Evolutionary conservation across 768 basidiomycete genomes (phyloP), one percentile per base, ranked within the genome.

Genomic region (Tephrocybe sp.): DNA sequence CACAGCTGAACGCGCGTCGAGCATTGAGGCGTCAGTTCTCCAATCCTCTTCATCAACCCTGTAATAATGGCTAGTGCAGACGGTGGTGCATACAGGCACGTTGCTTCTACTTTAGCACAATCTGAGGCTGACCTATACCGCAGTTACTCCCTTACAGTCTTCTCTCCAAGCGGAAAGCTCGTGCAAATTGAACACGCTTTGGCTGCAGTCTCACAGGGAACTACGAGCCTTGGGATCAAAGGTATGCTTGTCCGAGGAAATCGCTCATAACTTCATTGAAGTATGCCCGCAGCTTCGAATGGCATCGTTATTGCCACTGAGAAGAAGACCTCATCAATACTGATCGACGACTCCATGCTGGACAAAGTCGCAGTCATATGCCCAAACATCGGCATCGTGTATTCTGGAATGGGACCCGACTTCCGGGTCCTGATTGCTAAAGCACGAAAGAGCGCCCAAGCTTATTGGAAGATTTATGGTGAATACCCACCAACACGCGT

Each of bases 141-240:
- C 66, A 98, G 95, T 66, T 99, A 97, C 78, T 99, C 97, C 59
- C 84, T 99, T 56, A 99, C 97, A 12, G 96, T 97, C 62, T 99
- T 99, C 84, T 97, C 94, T 33, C 97, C 97, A 48, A 97, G 94
- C 62, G 96, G 96, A 58, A 97, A 94, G 80, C 84, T 99, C 45
- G 96, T 99, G 54, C 97, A 99, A 77, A 99, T 99, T 67, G 97
- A 99, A 76, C 97, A 99, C 74, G 97, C 97, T 40, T 78, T 99
- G 55, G 97, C 97, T 50, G 95, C 95, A 26, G 96, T 98, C 52
- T 83, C 90, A 20, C 88, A 90, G 61, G 96, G 96, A 53, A 95
- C 94, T 39, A 98, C 97, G 37, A 94, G 92, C 72, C 83, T 99
- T 39, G 97, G 97, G 48, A 98, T 99, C 70, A 98, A 98, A 80